Conservation (phyloP, 2,329 filamentous ascomycete genomes). For the Sporothrix curviconia region DNA sequence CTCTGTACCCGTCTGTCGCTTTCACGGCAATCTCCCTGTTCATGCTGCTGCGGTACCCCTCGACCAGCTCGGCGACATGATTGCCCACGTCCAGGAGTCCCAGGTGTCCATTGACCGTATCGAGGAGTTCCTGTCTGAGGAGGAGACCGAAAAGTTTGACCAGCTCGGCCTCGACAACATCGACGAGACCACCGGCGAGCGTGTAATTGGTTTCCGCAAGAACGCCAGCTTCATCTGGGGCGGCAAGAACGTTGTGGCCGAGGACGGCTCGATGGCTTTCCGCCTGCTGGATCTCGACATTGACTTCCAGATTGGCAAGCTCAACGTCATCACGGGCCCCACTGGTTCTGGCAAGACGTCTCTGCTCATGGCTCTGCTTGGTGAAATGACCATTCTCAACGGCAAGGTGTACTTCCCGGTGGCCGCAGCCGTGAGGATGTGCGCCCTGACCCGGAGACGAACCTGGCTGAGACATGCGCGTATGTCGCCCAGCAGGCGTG, state of each 20-base stretch:
- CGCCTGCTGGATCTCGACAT: conserved; percentile 77
- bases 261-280: conserved; percentile 67
- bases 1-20: conserved; percentile 82
- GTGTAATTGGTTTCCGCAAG: conserved; percentile 75
- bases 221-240: conserved; percentile 83
- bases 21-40: conserved; percentile 97
- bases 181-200: conserved; percentile 61
- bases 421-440: conserved; percentile 81
- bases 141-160: conserved; percentile 91
- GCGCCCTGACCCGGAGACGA: conserved; percentile 71
- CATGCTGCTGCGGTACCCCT: conserved; percentile 87
- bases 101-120: conserved; percentile 96
- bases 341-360: conserved; percentile 96
- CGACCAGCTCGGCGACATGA: conserved; percentile 96
- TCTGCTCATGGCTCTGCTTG: conserved; percentile 87
- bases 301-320: conserved; percentile 73
- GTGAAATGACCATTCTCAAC: conserved; percentile 84
- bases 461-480: conserved; percentile 82
- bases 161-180: conserved; percentile 68
- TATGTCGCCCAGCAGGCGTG: conserved; percentile 97
- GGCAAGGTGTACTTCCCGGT: conserved; percentile 78
- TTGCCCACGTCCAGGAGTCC: conserved; percentile 94
- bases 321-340: conserved; percentile 88
- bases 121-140: conserved; percentile 86
- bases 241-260: conserved; percentile 52